Evolutionary conservation across 1,139 yeast species (phyloP).

Genomic region (Kodamaea fungicola): DNA sequence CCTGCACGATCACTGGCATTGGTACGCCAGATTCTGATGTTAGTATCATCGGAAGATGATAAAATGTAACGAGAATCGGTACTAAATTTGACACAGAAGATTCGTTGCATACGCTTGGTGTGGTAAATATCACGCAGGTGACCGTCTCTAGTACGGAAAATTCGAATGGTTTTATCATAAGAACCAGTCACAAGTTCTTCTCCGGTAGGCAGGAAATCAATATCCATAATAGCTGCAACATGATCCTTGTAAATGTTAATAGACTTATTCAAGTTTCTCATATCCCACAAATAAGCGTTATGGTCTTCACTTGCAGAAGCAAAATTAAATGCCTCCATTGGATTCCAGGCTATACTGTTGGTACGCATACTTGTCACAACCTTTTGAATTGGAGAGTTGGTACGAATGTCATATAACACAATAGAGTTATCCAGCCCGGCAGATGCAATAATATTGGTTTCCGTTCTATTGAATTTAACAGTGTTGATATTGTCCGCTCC

Average conservation of each 20-base stretch:
- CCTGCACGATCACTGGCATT: slow-evolving; percentile 80
- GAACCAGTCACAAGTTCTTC: slow-evolving; percentile 94
- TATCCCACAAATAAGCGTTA: slow-evolving; percentile 91
- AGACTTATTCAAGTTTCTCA: slow-evolving; percentile 83
- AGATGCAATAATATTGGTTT: slow-evolving; percentile 83
- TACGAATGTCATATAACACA: slow-evolving; percentile 85
- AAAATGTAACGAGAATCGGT: slow-evolving; percentile 86
- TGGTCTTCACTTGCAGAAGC: slow-evolving; percentile 95
- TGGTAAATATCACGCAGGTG: slow-evolving; percentile 95
- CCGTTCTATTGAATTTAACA: slow-evolving; percentile 87
- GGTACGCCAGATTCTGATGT: slow-evolving; percentile 89
- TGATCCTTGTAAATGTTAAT: slow-evolving; percentile 89
- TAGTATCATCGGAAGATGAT: slow-evolving; percentile 95
- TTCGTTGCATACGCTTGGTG: slow-evolving; percentile 96
- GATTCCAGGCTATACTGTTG: slow-evolving; percentile 91
- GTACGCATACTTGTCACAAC: slow-evolving; percentile 80
- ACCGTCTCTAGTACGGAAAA: slow-evolving; percentile 73
- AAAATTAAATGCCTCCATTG: slow-evolving; percentile 94
- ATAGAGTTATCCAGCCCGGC: slow-evolving; percentile 91
- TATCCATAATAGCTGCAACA: slow-evolving; percentile 91
- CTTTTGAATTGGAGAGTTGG: slow-evolving; percentile 91
- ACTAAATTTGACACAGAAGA: slow-evolving; percentile 77
- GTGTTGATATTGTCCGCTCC: slow-evolving; percentile 88
- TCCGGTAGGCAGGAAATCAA: slow-evolving; percentile 96
- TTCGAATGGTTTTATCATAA: slow-evolving; percentile 87